Evolutionary conservation across 495 filamentous ascomycete genomes (phyloP), one percentile per base, ranked within the genome.

Genomic region (Penicilliopsis zonata): DNA sequence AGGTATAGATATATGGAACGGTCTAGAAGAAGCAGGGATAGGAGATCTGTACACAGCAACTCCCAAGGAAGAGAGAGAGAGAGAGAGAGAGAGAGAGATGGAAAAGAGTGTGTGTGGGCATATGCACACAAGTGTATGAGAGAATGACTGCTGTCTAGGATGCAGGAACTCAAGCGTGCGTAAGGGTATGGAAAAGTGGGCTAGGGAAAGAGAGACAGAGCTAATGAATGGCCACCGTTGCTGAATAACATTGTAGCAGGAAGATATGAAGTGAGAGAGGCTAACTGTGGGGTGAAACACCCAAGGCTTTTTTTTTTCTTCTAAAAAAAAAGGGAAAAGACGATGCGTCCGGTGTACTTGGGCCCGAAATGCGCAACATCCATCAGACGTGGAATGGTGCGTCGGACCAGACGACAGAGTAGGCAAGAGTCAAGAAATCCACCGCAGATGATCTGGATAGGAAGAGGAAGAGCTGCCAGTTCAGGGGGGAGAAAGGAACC

Each of bases 251-350:
- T 5, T 5, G 25, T 5, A 5, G 6, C 18, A 32, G 20, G 17
- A 38, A 33, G 13, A 35, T 12, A 35, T 19, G n/a, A 25, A 22
- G 21, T 35, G 41, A 43, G 24, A 30, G 42, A 46, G 49, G 50
- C 53, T 54, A 54, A 56, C 54, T 50, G 53, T 46, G 53, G 52
- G 53, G 53, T 56, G 53, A 56, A 54, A 56, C 47, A 46, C 40
- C 44, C 35, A 34, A 38, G 36, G 21, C 37, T 31, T 33, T 41
- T 31, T 26, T 42, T 54, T 42, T 42, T 31, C 40, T 43, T 40
- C 33, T n/a, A n/a, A n/a, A n/a, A n/a, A n/a, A n/a, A n/a, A n/a
- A n/a, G n/a, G n/a, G n/a, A n/a, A n/a, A n/a, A n/a, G n/a, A n/a
- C n/a, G n/a, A n/a, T n/a, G n/a, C n/a, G n/a, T n/a, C n/a, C n/a